Percentiles rank a stretch among this genome's conserved stretches.
Conservation (phyloP, 2,329 filamentous ascomycete species). For the Ambrosiella xylebori region DNA sequence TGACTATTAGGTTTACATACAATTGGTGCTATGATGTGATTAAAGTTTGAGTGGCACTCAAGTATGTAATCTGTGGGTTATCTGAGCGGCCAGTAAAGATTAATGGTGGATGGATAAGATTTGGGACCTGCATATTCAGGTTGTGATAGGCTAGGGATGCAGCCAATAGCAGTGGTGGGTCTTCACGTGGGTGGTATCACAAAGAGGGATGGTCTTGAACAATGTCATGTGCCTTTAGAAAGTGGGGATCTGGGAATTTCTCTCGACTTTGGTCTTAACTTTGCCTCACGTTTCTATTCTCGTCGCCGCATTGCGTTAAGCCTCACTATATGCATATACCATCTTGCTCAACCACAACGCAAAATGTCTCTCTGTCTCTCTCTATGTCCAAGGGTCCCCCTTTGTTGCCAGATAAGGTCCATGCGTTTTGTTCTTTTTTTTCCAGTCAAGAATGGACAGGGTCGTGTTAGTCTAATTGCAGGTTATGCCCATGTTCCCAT, state of each 20-base stretch:
- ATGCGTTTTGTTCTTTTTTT: background rate
- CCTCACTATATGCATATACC: too few species aligned
- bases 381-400: too few species aligned
- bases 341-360: too few species aligned
- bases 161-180: background rate
- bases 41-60: background rate
- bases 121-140: background rate
- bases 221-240: too few species aligned
- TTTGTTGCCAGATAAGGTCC: background rate
- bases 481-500: background rate
- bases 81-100: too few species aligned
- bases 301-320: too few species aligned
- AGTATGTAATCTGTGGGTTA: too few species aligned
- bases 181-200: background rate
- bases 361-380: too few species aligned
- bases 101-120: too few species aligned
- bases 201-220: too few species aligned
- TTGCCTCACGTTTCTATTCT: background rate
- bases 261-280: background rate
- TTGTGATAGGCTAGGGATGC: background rate
- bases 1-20: background rate
- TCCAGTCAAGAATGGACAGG: background rate
- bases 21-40: background rate
- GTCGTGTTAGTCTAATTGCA: background rate
- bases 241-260: too few species aligned